Percentiles rank a stretch among this genome's conserved stretches.
Evolutionary conservation across 2,329 filamentous ascomycete species (phyloP).

Genomic region (Stachybotrys chlorohalonatus): DNA sequence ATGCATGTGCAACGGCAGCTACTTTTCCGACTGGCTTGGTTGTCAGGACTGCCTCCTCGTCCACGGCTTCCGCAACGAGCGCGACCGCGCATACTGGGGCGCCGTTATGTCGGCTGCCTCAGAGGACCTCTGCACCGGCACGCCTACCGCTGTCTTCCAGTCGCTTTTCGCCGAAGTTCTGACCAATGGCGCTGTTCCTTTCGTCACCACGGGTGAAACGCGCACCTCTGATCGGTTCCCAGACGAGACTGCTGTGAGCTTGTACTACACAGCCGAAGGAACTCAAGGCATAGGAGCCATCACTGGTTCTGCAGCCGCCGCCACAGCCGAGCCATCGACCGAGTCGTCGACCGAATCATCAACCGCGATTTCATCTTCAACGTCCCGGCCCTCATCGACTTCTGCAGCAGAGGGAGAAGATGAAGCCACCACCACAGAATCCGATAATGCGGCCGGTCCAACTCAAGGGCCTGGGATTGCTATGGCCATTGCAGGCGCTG

Average conservation of each 20-base stretch:
- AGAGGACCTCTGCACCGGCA: slow-evolving; percentile 24
- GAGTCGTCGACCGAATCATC: slow-evolving; percentile 2
- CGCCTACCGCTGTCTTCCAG: slow-evolving; percentile 25
- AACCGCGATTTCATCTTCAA: neutral
- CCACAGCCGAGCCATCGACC: slow-evolving; percentile 17
- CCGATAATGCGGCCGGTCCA: slow-evolving; percentile 13
- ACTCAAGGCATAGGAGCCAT: slow-evolving; percentile 30
- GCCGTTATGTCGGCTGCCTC: slow-evolving; percentile 24
- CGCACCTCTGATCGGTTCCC: slow-evolving; percentile 20
- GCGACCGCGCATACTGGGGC: slow-evolving; percentile 21
- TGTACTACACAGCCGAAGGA: slow-evolving; percentile 31
- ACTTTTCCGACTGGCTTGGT: slow-evolving; percentile 31
- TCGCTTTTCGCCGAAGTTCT: slow-evolving; percentile 22
- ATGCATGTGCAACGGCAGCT: slow-evolving; percentile 34
- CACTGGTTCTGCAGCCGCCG: slow-evolving; percentile 28
- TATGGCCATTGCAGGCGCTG: slow-evolving; percentile 16
- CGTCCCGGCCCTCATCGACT: neutral
- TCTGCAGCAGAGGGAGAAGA: neutral
- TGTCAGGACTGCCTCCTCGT: slow-evolving; percentile 31
- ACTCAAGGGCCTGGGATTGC: slow-evolving; percentile 15
- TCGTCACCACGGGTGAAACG: slow-evolving; percentile 21
- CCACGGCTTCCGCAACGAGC: slow-evolving; percentile 28
- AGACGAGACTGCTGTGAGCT: slow-evolving; percentile 27
- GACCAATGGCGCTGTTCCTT: slow-evolving; percentile 7
- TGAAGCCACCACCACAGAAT: neutral